These are phyloP conservation scores for Mycena pura DNA, from an alignment of 768 basidiomycete species.

Conservation along the genomic window DNA sequence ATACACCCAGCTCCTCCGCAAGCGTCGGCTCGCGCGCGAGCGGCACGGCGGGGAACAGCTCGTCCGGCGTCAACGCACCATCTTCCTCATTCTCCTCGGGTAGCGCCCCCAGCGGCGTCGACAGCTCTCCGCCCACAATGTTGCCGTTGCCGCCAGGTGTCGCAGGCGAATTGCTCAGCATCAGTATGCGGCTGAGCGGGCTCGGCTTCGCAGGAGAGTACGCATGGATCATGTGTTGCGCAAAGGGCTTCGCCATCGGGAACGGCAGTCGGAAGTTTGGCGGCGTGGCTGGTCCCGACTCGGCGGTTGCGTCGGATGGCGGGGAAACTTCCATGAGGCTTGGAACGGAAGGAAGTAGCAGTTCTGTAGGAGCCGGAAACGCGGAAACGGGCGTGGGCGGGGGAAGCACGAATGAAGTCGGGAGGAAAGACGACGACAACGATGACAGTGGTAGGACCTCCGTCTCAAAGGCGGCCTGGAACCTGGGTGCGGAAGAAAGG, in stretches of 20 bases:
- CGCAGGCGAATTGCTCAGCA: constrained; percentile 69
- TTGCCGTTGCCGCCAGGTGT: constrained; percentile 34
- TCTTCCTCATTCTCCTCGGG: constrained; percentile 45
- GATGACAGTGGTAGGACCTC: constrained; percentile 49
- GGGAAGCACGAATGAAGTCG: constrained; percentile 78
- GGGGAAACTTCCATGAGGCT: constrained; percentile 4
- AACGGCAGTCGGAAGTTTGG: constrained; percentile 53
- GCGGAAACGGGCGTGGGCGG: constrained; percentile 78
- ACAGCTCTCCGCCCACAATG: constrained; percentile 18
- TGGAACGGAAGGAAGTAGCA: constrained; percentile 39
- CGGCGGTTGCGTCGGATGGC: not conserved
- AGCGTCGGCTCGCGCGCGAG: constrained; percentile 40
- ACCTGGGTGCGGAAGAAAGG: constrained; percentile 34
- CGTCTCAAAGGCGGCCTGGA: constrained; percentile 57
- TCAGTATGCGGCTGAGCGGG: constrained; percentile 79
- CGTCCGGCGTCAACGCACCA: constrained; percentile 32
- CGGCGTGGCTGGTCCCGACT: constrained; percentile 11
- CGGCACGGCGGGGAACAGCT: constrained; percentile 22
- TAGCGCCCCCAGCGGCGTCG: constrained; percentile 36
- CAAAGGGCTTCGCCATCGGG: constrained; percentile 76
- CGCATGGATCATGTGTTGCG: constrained; percentile 74
- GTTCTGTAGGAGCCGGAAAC: constrained; percentile 59
- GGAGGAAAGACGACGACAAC: constrained; percentile 55
- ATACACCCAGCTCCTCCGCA: constrained; percentile 53
- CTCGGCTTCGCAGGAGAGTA: constrained; percentile 85